phyloP scores from a whole-genome alignment of 805 yeast species.

The Saturnispora mendoncae region DNA sequence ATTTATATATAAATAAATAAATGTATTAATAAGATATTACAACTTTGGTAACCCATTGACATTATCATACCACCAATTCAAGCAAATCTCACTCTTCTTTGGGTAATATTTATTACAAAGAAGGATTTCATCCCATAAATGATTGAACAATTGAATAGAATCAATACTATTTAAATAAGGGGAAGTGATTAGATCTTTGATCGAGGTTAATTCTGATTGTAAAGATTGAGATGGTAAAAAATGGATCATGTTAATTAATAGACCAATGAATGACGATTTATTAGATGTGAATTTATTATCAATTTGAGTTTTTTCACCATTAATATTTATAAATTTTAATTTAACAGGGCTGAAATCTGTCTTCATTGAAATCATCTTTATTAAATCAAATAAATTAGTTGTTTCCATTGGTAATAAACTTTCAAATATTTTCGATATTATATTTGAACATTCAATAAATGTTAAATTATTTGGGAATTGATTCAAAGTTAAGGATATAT shows the following conservation, averaged over 20 bases:
- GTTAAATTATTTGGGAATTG: slow-evolving; percentile 54
- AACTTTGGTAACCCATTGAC: slow-evolving; percentile 18
- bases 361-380: slow-evolving; percentile 4
- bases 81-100: slow-evolving; percentile 46
- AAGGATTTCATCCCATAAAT: slow-evolving; percentile 42
- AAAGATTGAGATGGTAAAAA: slow-evolving; percentile 34
- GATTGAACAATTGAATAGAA: slow-evolving; percentile 29
- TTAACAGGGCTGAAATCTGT: slow-evolving; percentile 12
- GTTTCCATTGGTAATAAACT: background rate
- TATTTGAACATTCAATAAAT: slow-evolving; percentile 46
- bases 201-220: background rate
- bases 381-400: slow-evolving; percentile 7
- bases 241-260: slow-evolving; percentile 45
- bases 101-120: slow-evolving; percentile 47
- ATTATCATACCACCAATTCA: slow-evolving; percentile 55
- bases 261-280: slow-evolving; percentile 39
- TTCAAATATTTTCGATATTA: slow-evolving; percentile 28
- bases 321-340: background rate
- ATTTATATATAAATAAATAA: background rate
- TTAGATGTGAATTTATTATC: slow-evolving; percentile 21
- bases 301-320: slow-evolving; percentile 13
- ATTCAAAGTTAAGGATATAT: slow-evolving; percentile 18
- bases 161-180: slow-evolving; percentile 26
- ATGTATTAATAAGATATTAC: slow-evolving; percentile 2
- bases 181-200: slow-evolving; percentile 29